phyloP scores from a whole-genome alignment of 257 asterid species.

The Linaria vulgaris region DNA sequence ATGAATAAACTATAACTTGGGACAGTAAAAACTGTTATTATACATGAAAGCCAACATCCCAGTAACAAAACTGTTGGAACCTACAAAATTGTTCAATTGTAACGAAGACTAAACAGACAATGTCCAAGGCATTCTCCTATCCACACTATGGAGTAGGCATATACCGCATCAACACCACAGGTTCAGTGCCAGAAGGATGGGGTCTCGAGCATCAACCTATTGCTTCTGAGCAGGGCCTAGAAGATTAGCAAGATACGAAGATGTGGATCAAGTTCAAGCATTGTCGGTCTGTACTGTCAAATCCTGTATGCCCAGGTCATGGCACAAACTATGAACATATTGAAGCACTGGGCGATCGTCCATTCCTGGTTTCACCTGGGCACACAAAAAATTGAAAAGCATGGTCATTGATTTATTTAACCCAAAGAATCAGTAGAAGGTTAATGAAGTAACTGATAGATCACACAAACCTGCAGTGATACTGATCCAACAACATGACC shows the following conservation, averaged over 20 bases:
- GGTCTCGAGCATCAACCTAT: too few species aligned
- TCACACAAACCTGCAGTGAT: conserved; percentile 58
- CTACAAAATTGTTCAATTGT: conserved; percentile 18
- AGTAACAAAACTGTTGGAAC: neutral
- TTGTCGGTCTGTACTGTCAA: conserved; percentile 70
- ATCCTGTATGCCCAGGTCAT: conserved; percentile 82
- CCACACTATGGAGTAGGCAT: neutral
- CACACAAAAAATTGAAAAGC: conserved; percentile 16
- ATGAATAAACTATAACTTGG: neutral
- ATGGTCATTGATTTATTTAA: neutral
- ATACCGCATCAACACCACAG: neutral
- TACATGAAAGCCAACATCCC: neutral
- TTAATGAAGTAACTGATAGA: neutral
- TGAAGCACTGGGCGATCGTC: conserved; percentile 68
- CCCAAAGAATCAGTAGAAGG: conserved; percentile 6
- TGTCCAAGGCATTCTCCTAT: neutral
- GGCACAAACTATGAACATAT: conserved; percentile 74
- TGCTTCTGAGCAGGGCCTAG: neutral
- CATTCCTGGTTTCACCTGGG: conserved; percentile 68
- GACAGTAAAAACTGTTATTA: neutral
- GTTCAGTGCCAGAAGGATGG: too few species aligned
- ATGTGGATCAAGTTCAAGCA: conserved; percentile 24
- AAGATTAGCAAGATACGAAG: neutral
- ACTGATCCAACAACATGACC: conserved; percentile 85
- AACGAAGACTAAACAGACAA: neutral